Evolutionary conservation across 306 rosid species (phyloP).

Genomic region (Prunus mume): DNA sequence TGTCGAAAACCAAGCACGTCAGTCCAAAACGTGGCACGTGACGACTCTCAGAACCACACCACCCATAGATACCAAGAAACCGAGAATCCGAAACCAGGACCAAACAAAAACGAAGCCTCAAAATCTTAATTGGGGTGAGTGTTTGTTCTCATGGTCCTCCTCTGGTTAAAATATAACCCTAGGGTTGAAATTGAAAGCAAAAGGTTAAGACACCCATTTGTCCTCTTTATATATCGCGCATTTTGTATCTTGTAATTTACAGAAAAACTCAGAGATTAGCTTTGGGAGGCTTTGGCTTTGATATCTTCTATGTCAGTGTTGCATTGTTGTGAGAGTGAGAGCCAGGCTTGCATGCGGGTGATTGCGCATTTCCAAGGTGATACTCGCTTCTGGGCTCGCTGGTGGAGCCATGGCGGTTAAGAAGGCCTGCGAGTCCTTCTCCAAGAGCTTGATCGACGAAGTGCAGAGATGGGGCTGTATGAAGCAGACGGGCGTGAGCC

Average conservation of each 20-base stretch:
- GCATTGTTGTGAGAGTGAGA: constrained; percentile 22
- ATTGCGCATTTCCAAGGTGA: not conserved
- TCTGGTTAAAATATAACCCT: constrained; percentile 4
- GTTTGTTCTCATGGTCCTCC: not conserved
- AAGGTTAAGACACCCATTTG: not conserved
- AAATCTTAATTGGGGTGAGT: not conserved
- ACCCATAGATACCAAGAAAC: not conserved
- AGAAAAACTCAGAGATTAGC: not conserved
- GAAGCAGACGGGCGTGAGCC: constrained; percentile 81
- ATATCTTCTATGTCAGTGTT: constrained; percentile 29
- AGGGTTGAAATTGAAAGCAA: not conserved
- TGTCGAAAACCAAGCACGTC: not conserved
- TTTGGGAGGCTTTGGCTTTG: not conserved
- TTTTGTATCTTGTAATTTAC: not conserved
- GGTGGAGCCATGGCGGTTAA: constrained; percentile 57
- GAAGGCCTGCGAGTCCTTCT: constrained; percentile 56
- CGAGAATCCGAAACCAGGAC: not conserved
- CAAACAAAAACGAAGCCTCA: too few relatives aligned
- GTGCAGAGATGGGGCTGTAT: constrained; percentile 74
- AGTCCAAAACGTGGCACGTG: not conserved
- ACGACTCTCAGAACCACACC: not conserved
- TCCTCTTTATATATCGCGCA: not conserved
- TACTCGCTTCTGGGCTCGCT: not conserved
- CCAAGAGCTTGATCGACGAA: constrained; percentile 67
- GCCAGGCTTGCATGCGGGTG: constrained; percentile 29